Percentiles rank a stretch among this genome's conserved stretches.
phyloP scores from a whole-genome alignment of 2,329 filamentous ascomycete species.

The Verticillium nonalfalfae region DNA sequence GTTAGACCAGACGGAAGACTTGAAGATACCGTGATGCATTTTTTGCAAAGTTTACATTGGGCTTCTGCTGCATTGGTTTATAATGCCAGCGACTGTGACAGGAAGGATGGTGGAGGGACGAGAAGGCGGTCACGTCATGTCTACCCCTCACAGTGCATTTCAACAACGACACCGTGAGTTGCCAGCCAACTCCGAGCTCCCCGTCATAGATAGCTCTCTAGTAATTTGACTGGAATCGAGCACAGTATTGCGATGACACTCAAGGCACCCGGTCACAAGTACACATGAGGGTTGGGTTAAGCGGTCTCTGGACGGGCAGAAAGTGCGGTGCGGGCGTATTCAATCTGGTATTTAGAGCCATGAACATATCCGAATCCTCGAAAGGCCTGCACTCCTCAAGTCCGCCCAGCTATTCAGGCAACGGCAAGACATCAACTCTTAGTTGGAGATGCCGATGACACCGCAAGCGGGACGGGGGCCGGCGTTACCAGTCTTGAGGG shows the following conservation, averaged over 20 bases:
- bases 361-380: background rate
- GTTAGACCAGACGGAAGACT: no score
- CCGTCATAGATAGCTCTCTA: no score
- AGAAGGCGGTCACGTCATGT: conserved; percentile 9
- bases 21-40: no score
- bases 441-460: conserved; percentile 84
- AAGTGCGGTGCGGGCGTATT: background rate
- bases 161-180: background rate
- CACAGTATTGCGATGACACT: no score
- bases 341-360: background rate
- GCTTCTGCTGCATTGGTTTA: no score
- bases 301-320: background rate
- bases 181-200: background rate
- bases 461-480: conserved; percentile 91
- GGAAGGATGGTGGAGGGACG: no score
- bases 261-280: no score
- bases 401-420: background rate
- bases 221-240: no score
- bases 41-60: no score
- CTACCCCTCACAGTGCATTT: conserved; percentile 11
- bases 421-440: conserved; percentile 29
- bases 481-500: conserved; percentile 97
- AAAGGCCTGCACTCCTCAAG: background rate
- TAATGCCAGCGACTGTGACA: no score
- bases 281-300: no score